phyloP scores from a whole-genome alignment of 2,329 filamentous ascomycete genomes.

The Venturia oleaginea region DNA sequence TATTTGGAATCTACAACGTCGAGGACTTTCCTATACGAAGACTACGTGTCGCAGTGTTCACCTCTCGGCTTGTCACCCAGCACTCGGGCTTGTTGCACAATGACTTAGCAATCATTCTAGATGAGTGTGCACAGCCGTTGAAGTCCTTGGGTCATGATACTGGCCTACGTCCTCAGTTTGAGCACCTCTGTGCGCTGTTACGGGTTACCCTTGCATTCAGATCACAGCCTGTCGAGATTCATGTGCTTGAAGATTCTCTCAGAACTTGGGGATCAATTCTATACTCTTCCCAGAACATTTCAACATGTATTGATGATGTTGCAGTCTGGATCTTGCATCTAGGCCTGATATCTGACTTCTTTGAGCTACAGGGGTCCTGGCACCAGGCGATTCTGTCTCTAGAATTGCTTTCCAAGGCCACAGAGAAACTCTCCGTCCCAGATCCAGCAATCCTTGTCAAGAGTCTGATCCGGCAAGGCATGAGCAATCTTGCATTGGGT shows the following conservation, averaged over 20 bases:
- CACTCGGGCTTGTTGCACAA: conserved; percentile 12
- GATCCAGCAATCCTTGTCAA: conserved; percentile 32
- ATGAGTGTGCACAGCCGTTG: conserved; percentile 8
- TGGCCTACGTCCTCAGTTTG: conserved; percentile 24
- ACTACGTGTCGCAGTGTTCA: conserved; percentile 20
- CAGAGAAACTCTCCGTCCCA: conserved; percentile 35
- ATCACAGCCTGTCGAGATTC: conserved; percentile 22
- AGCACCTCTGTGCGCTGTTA: conserved; percentile 28
- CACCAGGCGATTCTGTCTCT: conserved; percentile 41
- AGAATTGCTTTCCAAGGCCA: conserved; percentile 37
- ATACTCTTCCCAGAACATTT: conserved; percentile 24
- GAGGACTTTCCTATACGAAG: conserved; percentile 25
- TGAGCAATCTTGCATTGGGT: conserved; percentile 51
- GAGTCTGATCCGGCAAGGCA: conserved; percentile 38
- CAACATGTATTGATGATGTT: conserved; percentile 43
- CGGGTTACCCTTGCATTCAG: conserved; percentile 35
- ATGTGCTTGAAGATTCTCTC: conserved; percentile 25
- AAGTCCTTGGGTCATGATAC: conserved; percentile 22
- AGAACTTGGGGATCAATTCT: conserved; percentile 31
- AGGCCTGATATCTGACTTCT: conserved; percentile 45
- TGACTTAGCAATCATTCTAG: conserved; percentile 9
- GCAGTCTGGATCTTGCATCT: conserved; percentile 43
- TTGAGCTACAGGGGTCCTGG: conserved; percentile 48
- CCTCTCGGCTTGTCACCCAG: conserved; percentile 21
- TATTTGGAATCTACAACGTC: conserved; percentile 24